These are phyloP conservation scores for Rhodotorula toruloides DNA, from an alignment of 768 basidiomycete species.

Conservation along the genomic window DNA sequence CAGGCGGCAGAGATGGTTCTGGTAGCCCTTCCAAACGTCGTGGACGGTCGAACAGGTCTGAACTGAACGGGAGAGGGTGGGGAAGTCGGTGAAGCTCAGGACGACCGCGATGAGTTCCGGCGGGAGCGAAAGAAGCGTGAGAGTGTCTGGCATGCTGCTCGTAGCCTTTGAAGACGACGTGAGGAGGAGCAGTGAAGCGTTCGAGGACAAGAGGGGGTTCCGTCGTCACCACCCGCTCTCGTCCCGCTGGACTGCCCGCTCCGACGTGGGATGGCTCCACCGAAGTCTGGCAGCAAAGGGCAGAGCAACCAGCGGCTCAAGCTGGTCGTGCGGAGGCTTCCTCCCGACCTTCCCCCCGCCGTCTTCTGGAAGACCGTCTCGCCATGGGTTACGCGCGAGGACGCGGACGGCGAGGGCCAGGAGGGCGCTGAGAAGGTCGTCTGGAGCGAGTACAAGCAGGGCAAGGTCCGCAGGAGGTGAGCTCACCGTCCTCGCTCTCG, in stretches of 20 bases:
- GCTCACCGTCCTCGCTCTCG: neutral
- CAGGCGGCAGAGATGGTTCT: slow-evolving; percentile 5
- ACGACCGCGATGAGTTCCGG: slow-evolving; percentile 2
- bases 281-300: neutral
- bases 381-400: slow-evolving; percentile 73
- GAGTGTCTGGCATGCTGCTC: too few relatives aligned
- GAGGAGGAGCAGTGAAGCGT: too few relatives aligned
- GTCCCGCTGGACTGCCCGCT: neutral
- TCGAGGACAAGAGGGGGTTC: too few relatives aligned
- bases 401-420: slow-evolving; percentile 44
- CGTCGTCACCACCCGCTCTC: neutral
- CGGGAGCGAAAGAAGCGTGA: slow-evolving; percentile 15
- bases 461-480: slow-evolving; percentile 34
- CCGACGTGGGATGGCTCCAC: neutral
- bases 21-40: neutral
- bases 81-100: slow-evolving; percentile 8
- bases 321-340: slow-evolving; percentile 77
- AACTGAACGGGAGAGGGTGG: neutral
- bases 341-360: slow-evolving; percentile 83
- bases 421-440: neutral
- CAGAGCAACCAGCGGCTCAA: slow-evolving; percentile 50
- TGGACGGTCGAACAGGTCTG: slow-evolving; percentile 1
- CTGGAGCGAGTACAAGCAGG: slow-evolving; percentile 28
- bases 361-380: slow-evolving; percentile 90
- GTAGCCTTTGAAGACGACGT: too few relatives aligned